These are phyloP conservation scores for Grammothele lineata DNA, from an alignment of 768 basidiomycete genomes.

Conservation along the genomic window DNA sequence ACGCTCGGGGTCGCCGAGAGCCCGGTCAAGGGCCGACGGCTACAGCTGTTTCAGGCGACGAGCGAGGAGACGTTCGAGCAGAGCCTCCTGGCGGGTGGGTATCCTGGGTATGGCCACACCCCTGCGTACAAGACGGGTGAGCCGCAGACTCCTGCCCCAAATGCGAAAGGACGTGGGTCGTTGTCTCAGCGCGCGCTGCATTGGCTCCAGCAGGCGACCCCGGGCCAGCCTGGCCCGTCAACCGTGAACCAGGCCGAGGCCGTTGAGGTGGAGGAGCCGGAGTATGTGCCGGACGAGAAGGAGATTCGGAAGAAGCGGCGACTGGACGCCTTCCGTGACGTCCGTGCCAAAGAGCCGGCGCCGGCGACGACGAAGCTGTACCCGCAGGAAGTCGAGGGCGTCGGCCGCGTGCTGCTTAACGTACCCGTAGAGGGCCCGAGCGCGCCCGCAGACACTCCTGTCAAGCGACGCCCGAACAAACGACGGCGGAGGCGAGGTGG, in stretches of 20 bases:
- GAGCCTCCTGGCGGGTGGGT: constrained; percentile 78
- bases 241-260: constrained; percentile 10
- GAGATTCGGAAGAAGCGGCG: constrained; percentile 65
- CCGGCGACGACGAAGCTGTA: constrained; percentile 43
- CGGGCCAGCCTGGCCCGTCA: constrained; percentile 37
- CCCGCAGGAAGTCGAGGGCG: constrained; percentile 62
- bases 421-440: constrained; percentile 40
- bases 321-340: constrained; percentile 60
- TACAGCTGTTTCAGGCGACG: constrained; percentile 77
- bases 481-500: constrained; percentile 42
- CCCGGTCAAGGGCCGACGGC: constrained; percentile 65
- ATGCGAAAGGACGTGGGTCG: constrained; percentile 5
- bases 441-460: constrained; percentile 26
- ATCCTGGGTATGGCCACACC: constrained; percentile 56
- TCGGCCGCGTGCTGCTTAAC: constrained; percentile 69
- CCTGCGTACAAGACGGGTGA: constrained; percentile 23
- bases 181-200: constrained; percentile 49
- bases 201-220: constrained; percentile 40
- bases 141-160: constrained; percentile 19
- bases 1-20: constrained; percentile 62
- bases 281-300: constrained; percentile 37
- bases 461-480: constrained; percentile 37
- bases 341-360: constrained; percentile 24
- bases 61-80: constrained; percentile 84
- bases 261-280: constrained; percentile 7